phyloP scores from a whole-genome alignment of 768 basidiomycete genomes.

The Daedaleopsis sinensis region DNA sequence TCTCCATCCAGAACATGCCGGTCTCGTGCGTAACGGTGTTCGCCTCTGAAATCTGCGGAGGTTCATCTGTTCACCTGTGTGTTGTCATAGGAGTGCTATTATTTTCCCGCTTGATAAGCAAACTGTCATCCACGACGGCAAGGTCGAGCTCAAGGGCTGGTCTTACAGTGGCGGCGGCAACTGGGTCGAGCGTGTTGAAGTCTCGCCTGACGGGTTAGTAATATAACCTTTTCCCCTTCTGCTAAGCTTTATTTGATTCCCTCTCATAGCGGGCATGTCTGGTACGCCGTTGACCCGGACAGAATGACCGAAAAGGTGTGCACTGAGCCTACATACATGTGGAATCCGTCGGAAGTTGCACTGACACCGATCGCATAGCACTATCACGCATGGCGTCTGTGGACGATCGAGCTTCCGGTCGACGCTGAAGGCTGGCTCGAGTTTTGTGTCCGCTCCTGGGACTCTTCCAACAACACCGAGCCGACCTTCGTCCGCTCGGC shows the following conservation, averaged over 20 bases:
- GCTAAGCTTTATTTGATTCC: background rate
- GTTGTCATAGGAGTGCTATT: conserved; percentile 47
- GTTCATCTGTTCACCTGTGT: background rate
- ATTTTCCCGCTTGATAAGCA: conserved; percentile 47
- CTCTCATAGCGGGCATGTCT: conserved; percentile 45
- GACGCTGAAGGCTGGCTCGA: conserved; percentile 61
- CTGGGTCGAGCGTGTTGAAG: conserved; percentile 60
- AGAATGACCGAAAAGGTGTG: conserved; percentile 54
- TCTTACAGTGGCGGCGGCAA: conserved; percentile 43
- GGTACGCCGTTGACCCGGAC: conserved; percentile 50
- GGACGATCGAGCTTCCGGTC: conserved; percentile 53
- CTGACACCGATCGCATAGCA: conserved; percentile 33
- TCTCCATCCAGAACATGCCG: conserved; percentile 61
- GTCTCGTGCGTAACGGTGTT: conserved; percentile 45
- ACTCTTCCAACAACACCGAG: conserved; percentile 60
- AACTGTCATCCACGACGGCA: conserved; percentile 51
- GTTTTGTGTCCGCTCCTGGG: conserved; percentile 58
- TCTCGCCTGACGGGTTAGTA: conserved; percentile 49
- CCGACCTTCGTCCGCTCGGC: conserved; percentile 57
- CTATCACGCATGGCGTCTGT: conserved; percentile 57
- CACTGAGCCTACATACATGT: too few species aligned
- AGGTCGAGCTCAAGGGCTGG: conserved; percentile 41
- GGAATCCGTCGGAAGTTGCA: background rate
- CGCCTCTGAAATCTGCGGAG: too few species aligned
- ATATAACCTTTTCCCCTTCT: background rate